Base-by-base conservation (phyloP, 2,329 filamentous ascomycete species). In the Fusarium sp. region DNA sequence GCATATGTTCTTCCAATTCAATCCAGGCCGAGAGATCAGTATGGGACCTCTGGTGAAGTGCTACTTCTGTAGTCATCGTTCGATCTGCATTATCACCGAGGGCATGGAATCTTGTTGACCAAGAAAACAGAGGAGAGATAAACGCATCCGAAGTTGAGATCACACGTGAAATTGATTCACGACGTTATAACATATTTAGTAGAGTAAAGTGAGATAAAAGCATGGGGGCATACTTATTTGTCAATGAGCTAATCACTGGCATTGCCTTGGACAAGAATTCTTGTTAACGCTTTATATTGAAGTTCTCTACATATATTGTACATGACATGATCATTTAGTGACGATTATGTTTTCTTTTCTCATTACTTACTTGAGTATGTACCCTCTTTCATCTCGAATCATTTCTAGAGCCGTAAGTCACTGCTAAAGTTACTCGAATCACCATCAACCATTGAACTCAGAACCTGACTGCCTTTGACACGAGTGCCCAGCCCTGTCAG, bases 101-200 rank as follows among this genome's bases (percentile, higher is more conserved):
- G 15, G 21, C 10, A n/a, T 48, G 27, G 12, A n/a, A 16, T n/a
- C 10, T n/a, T 48, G 10, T n/a, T 48, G 21, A 48, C 21, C 6
- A 7, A 18, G 15, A 9, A 31, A 31, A 9, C 27, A 16, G 21
- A n/a, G 15, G 27, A 31, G 10, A 48, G 10, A 31, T 31, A 48
- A 18, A 31, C 3, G 27, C 15, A 27, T n/a, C 27, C 4, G 3
- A 18, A 16, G 18, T 48, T n/a, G 10, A 29, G 27, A 21, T 16
- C n/a, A 11, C 7, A 5, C 2, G 10, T 11, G 7, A 29, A 9
- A 48, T 9, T 11, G 16, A n/a, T 8, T 9, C 7, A 12, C 5
- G 10, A 18, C 19, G 7, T 11, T 29, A 6, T 7, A n/a, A 6
- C 15, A n/a, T 21, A 1, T 8, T n/a, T 3, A n/a, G 2, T 18